A percentile compares a stretch with the other conserved stretches of the same genome.
Conservation (phyloP, 768 basidiomycete species). For the Termitomyces sp. region DNA sequence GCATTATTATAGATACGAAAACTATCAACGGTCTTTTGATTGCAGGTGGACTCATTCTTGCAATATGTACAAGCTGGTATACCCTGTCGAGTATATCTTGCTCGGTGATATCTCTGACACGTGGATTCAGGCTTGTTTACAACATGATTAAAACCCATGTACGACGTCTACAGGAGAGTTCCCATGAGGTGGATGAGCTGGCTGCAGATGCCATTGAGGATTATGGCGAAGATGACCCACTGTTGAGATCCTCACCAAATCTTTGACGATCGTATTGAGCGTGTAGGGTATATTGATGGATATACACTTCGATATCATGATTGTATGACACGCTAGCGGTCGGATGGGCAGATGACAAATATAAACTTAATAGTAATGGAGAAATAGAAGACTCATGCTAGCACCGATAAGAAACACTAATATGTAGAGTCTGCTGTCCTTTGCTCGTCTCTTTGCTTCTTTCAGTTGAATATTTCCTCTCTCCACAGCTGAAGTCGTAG, state of each 20-base stretch:
- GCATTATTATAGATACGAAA: constrained; percentile 46
- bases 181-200: constrained; percentile 47
- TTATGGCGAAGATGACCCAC: constrained; percentile 55
- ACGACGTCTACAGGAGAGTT: constrained; percentile 43
- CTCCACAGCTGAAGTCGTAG: constrained; percentile 79
- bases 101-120: constrained; percentile 1
- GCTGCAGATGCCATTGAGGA: constrained; percentile 61
- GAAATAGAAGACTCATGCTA: constrained; percentile 85
- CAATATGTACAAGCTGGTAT: constrained; percentile 64
- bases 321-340: background rate
- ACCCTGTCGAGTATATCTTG: constrained; percentile 18
- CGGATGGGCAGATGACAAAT: background rate
- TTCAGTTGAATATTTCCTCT: constrained; percentile 88
- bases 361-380: constrained; percentile 55
- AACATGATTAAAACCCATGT: constrained; percentile 60
- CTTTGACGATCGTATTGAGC: background rate
- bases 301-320: background rate
- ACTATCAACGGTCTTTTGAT: constrained; percentile 61
- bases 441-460: constrained; percentile 83
- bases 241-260: constrained; percentile 33
- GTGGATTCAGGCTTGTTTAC: constrained; percentile 57
- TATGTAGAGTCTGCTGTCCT: constrained; percentile 86
- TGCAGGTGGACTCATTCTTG: constrained; percentile 53
- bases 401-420: constrained; percentile 91
- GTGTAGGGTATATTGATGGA: background rate